Evolutionary conservation across 176 grass and related monocot genomes (phyloP).

Genomic region (Musa itinerans): DNA sequence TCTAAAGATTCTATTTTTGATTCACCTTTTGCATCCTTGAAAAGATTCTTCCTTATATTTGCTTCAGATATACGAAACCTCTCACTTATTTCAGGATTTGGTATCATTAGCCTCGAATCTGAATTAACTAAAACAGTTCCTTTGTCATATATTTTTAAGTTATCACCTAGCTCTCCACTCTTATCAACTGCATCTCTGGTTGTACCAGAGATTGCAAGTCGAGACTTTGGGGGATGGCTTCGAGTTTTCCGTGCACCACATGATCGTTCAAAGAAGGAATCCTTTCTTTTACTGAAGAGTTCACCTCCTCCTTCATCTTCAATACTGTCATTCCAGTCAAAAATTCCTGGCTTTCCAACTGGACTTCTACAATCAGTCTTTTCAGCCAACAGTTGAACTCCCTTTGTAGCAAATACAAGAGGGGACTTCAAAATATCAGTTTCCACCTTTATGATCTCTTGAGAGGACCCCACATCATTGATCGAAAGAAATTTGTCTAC

Average conservation of each 20-base stretch:
- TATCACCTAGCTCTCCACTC: background rate
- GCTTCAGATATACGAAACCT: background rate
- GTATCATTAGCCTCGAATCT: background rate
- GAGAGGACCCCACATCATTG: conserved; percentile 29
- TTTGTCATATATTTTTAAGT: background rate
- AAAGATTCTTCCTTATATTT: conserved; percentile 41
- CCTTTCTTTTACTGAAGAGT: conserved; percentile 12
- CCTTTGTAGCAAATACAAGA: conserved; percentile 34
- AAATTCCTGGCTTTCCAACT: conserved; percentile 30
- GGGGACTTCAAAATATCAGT: conserved; percentile 21
- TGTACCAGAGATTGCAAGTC: background rate
- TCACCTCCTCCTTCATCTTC: conserved; percentile 18
- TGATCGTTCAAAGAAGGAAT: background rate
- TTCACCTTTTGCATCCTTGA: conserved; percentile 38
- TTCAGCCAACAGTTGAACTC: conserved; percentile 37
- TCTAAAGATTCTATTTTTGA: conserved; percentile 36
- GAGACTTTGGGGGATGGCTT: background rate
- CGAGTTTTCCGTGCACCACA: background rate
- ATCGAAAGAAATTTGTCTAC: conserved; percentile 38
- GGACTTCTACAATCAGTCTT: conserved; percentile 17
- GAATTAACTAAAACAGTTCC: background rate
- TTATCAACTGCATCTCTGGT: background rate
- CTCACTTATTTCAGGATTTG: background rate
- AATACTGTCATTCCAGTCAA: conserved; percentile 47
- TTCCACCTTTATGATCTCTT: conserved; percentile 10